phyloP scores from a whole-genome alignment of 2,329 filamentous ascomycete genomes.

The Verticillium klebahnii region DNA sequence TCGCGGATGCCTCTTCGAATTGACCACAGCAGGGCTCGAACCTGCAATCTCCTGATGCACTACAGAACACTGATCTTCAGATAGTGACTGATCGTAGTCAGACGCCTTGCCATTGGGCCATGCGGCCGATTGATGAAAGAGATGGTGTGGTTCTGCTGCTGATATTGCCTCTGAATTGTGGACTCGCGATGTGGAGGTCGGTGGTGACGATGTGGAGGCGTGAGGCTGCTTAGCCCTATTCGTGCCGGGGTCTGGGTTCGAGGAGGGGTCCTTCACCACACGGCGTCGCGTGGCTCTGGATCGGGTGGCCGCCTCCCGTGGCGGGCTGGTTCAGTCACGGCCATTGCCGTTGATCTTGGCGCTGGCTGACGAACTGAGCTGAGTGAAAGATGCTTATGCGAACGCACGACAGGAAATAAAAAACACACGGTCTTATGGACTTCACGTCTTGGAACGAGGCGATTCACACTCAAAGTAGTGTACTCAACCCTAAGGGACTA shows the following conservation, averaged over 20 bases:
- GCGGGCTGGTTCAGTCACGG: too few species aligned
- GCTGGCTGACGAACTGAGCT: too few species aligned
- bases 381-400: too few species aligned
- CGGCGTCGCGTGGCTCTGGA: too few species aligned
- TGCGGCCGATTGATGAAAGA: not conserved
- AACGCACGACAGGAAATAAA: too few species aligned
- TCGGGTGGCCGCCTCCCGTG: too few species aligned
- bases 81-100: slow-evolving; percentile 29
- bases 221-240: not conserved
- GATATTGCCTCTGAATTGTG: not conserved
- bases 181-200: not conserved
- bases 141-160: not conserved
- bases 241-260: not conserved
- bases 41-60: not conserved
- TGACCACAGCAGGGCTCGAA: not conserved
- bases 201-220: not conserved
- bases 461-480: not conserved
- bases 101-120: slow-evolving; percentile 38
- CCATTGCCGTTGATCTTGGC: too few species aligned
- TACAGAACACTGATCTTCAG: not conserved
- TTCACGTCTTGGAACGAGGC: not conserved
- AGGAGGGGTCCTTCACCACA: too few species aligned
- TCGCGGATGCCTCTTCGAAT: not conserved
- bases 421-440: too few species aligned
- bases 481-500: not conserved